Percentiles rank a stretch among this genome's conserved stretches.
Conservation (phyloP, 2,329 filamentous ascomycete species). For the Fusarium algeriense region DNA sequence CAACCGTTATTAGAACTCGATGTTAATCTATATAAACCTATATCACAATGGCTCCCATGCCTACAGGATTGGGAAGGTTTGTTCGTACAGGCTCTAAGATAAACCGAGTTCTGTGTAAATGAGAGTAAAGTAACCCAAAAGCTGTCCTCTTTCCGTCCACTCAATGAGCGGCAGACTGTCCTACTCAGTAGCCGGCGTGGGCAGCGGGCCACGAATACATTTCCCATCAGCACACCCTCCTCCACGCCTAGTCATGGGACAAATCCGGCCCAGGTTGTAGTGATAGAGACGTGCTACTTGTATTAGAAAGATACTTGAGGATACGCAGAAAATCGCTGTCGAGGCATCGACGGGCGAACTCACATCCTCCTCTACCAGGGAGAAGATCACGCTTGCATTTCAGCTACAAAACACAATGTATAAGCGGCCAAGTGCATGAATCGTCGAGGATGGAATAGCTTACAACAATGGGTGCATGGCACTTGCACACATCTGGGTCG, state of each 20-base stretch:
- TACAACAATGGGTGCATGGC: background rate
- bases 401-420: background rate
- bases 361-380: background rate
- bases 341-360: background rate
- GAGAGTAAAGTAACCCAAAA: no score
- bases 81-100: no score
- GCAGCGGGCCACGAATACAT: background rate
- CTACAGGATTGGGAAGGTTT: no score
- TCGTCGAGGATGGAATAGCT: rapidly evolving
- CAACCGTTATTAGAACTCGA: no score
- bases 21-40: no score
- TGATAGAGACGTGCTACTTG: background rate
- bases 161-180: no score
- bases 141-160: no score
- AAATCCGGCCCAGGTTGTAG: background rate
- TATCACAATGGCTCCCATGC: no score
- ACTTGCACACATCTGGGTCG: background rate
- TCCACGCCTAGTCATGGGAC: background rate
- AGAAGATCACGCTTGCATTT: background rate
- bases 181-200: background rate
- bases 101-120: no score
- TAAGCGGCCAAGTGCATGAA: background rate
- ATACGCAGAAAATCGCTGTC: background rate
- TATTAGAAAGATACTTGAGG: background rate
- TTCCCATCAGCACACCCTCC: background rate